Evolutionary conservation across 2,329 filamentous ascomycete species (phyloP).

Genomic region (Aureobasidium sp.): DNA sequence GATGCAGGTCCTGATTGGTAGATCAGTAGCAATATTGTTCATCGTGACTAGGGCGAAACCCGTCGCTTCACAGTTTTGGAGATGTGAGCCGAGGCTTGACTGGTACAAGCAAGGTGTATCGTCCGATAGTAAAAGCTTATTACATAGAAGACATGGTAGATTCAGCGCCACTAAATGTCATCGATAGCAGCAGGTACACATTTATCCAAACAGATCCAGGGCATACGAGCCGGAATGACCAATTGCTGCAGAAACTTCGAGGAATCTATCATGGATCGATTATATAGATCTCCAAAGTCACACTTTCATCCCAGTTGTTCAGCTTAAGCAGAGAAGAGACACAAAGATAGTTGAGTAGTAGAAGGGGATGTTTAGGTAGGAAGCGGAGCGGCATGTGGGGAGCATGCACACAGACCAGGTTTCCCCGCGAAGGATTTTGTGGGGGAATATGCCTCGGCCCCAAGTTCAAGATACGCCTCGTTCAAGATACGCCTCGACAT

Average conservation of each 20-base stretch:
- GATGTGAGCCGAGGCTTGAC: neutral
- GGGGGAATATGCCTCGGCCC: neutral
- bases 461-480: neutral
- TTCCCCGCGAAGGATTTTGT: neutral
- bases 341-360: neutral
- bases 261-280: too few relatives aligned
- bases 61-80: neutral
- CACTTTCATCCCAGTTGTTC: too few relatives aligned
- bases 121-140: neutral
- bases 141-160: neutral
- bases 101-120: neutral
- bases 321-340: neutral
- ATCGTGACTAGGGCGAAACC: neutral
- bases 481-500: neutral
- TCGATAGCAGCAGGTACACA: neutral
- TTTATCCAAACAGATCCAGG: neutral
- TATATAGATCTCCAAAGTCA: too few relatives aligned
- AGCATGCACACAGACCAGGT: neutral
- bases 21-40: neutral
- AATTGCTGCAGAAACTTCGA: neutral
- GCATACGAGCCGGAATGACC: too few relatives aligned
- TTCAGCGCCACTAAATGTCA: neutral
- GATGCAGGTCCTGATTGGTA: slow-evolving; percentile 1
- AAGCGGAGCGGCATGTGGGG: neutral
- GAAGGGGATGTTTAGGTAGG: neutral